Evolutionary conservation across 2,329 filamentous ascomycete species (phyloP).

Genomic region (Colletotrichum sp.): DNA sequence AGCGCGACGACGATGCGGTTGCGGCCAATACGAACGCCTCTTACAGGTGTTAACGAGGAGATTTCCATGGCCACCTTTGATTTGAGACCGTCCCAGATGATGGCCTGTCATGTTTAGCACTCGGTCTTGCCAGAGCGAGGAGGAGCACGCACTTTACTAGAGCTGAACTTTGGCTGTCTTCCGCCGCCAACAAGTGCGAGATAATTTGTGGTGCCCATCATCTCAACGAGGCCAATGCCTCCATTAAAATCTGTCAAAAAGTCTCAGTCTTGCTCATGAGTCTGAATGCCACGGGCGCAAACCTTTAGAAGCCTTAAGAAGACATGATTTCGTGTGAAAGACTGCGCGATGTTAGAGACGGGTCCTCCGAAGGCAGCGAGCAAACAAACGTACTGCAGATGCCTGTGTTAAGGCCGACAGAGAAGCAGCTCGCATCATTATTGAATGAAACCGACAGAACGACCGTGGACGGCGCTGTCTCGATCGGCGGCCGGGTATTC

Average conservation of each 20-base stretch:
- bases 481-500: slow-evolving; percentile 89
- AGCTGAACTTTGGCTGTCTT: slow-evolving; percentile 81
- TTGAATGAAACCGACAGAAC: slow-evolving; percentile 90
- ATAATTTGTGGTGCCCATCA: slow-evolving; percentile 88
- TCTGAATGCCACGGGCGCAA: neutral
- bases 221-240: slow-evolving; percentile 81
- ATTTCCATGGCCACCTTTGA: slow-evolving; percentile 77
- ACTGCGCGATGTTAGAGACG: slow-evolving; percentile 53
- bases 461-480: slow-evolving; percentile 73
- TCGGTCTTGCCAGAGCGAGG: neutral
- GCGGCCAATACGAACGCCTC: slow-evolving; percentile 74
- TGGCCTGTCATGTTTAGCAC: slow-evolving; percentile 52
- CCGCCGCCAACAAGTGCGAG: slow-evolving; percentile 90
- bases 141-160: slow-evolving; percentile 70
- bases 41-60: slow-evolving; percentile 79
- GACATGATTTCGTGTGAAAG: slow-evolving; percentile 74
- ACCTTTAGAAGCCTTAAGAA: slow-evolving; percentile 64
- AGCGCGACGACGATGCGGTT: slow-evolving; percentile 81
- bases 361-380: neutral
- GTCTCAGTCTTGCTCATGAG: neutral
- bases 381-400: slow-evolving; percentile 71
- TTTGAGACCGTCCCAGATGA: slow-evolving; percentile 91
- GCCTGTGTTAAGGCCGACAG: slow-evolving; percentile 84
- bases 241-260: slow-evolving; percentile 72
- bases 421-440: slow-evolving; percentile 81